Evolutionary conservation across 441 rosid species (phyloP).

Genomic region (Erodium moschatum): DNA sequence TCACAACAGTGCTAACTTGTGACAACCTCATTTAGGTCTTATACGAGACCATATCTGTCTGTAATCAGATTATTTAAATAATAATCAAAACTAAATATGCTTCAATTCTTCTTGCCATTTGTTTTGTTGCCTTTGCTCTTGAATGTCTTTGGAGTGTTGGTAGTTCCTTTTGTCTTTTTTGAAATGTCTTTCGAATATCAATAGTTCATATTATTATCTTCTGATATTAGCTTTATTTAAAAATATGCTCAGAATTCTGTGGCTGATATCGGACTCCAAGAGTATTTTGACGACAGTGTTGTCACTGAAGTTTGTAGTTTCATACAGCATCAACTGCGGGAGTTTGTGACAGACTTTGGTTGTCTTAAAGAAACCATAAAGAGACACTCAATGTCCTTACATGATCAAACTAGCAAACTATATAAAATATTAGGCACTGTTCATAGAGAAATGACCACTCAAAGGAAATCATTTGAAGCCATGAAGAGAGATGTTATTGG

Average conservation of each 20-base stretch:
- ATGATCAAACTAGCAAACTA: conserved; percentile 43
- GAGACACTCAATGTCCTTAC: conserved; percentile 42
- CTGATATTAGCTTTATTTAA: conserved; percentile 4
- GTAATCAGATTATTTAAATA: too few relatives aligned
- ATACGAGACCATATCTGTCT: neutral
- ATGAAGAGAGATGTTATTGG: conserved; percentile 34
- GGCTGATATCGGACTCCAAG: conserved; percentile 36
- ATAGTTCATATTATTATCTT: neutral
- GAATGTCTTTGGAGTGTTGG: conserved; percentile 3
- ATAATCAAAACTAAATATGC: conserved; percentile 3
- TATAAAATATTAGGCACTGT: conserved; percentile 38
- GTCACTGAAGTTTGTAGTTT: conserved; percentile 37
- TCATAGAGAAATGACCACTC: conserved; percentile 32
- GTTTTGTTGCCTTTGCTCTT: neutral
- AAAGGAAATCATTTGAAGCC: conserved; percentile 37
- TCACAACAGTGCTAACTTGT: neutral
- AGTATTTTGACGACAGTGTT: conserved; percentile 36
- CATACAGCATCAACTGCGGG: conserved; percentile 47
- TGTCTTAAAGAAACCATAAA: conserved; percentile 40
- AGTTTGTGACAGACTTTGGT: conserved; percentile 34
- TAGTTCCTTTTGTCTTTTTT: neutral
- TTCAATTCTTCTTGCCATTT: neutral
- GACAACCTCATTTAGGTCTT: conserved; percentile 2
- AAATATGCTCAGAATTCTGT: conserved; percentile 45
- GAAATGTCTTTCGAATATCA: neutral